phyloP scores from a whole-genome alignment of 768 basidiomycete species.

The Suillus bovinus region DNA sequence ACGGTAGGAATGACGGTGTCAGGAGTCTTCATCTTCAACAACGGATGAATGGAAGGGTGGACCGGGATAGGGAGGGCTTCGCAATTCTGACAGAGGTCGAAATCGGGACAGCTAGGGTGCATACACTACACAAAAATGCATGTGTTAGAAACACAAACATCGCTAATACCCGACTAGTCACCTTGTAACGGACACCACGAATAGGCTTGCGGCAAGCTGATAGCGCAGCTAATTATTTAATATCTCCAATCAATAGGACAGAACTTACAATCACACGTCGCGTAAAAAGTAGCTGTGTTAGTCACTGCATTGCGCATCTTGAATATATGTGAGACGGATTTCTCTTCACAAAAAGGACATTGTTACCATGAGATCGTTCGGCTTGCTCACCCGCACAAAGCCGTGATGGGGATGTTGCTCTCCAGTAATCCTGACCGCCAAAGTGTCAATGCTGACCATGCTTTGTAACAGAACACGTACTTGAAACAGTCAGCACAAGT shows the following conservation, averaged over 20 bases:
- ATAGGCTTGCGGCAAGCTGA: constrained; percentile 52
- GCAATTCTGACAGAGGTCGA: constrained; percentile 77
- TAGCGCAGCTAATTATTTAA: background rate
- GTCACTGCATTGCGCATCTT: constrained; percentile 32
- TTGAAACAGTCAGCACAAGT: constrained; percentile 70
- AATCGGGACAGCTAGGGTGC: constrained; percentile 75
- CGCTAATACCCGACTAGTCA: constrained; percentile 20
- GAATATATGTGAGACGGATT: constrained; percentile 2
- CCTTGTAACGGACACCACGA: constrained; percentile 72
- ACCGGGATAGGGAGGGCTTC: constrained; percentile 78
- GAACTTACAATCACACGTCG: constrained; percentile 55
- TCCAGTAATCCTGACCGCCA: constrained; percentile 49
- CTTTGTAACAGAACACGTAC: constrained; percentile 32
- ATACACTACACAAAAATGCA: constrained; percentile 58
- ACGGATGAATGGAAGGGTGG: constrained; percentile 68
- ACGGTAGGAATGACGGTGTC: constrained; percentile 51
- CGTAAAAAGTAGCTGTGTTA: constrained; percentile 44
- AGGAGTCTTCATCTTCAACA: constrained; percentile 69
- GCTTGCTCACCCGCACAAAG: constrained; percentile 62
- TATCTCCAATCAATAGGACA: too few species aligned
- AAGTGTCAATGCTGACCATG: constrained; percentile 6
- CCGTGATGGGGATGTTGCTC: constrained; percentile 78
- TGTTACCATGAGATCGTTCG: constrained; percentile 59
- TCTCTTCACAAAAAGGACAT: constrained; percentile 3
- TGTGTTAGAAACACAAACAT: constrained; percentile 3